Evolutionary conservation across 352 stramenopile genomes (phyloP).

Genomic region (Lagenidium sp.): DNA sequence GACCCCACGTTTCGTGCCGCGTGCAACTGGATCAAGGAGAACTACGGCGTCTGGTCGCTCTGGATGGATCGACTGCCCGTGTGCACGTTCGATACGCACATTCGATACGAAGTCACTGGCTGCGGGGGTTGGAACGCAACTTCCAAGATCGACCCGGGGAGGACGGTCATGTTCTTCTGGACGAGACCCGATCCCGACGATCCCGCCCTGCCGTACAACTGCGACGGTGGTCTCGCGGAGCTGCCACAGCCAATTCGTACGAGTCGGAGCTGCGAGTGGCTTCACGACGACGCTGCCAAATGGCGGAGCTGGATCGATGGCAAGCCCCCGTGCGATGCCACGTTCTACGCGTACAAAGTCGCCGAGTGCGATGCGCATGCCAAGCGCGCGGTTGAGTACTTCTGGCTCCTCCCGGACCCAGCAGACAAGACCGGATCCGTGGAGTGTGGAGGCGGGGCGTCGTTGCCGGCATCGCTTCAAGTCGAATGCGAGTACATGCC

Average conservation of each 20-base stretch:
- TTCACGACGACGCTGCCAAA: slow-evolving; percentile 18
- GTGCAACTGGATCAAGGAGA: slow-evolving; percentile 39
- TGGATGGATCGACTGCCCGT: slow-evolving; percentile 29
- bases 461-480: slow-evolving; percentile 12
- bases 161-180: slow-evolving; percentile 39
- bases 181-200: slow-evolving; percentile 25
- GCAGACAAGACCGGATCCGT: slow-evolving; percentile 10
- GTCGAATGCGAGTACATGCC: slow-evolving; percentile 32
- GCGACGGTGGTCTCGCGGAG: slow-evolving; percentile 21
- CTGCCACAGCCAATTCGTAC: slow-evolving; percentile 19
- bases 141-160: slow-evolving; percentile 1
- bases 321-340: slow-evolving; percentile 22
- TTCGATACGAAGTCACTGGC: slow-evolving; percentile 14
- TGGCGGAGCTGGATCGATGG: slow-evolving; percentile 18
- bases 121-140: slow-evolving; percentile 14
- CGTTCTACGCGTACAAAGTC: slow-evolving; percentile 32
- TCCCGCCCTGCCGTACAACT: slow-evolving; percentile 21
- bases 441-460: slow-evolving; percentile 23
- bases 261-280: slow-evolving; percentile 39
- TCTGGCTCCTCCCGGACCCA: slow-evolving; percentile 24
- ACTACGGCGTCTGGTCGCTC: slow-evolving; percentile 35
- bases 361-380: slow-evolving; percentile 14
- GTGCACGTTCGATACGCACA: slow-evolving; percentile 22
- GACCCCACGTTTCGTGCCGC: slow-evolving; percentile 26
- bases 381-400: slow-evolving; percentile 23